A percentile compares a stretch with the other conserved stretches of the same genome.
phyloP scores from a whole-genome alignment of 2,329 filamentous ascomycete genomes.

The Fusarium sp. region DNA sequence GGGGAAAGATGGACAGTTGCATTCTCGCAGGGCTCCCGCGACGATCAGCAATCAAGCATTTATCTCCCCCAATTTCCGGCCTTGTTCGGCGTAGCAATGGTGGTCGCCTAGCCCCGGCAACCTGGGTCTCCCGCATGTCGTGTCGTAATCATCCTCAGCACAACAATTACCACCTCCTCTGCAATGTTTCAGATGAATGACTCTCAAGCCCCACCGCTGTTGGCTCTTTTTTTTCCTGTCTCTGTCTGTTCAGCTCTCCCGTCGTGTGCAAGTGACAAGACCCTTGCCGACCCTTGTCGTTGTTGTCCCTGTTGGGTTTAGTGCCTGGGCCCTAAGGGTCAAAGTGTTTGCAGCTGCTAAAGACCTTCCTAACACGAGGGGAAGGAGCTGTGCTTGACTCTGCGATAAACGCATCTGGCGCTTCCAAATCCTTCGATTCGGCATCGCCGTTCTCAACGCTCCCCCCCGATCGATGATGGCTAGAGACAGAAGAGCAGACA shows the following conservation, averaged over 20 bases:
- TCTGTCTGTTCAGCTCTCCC: slow-evolving; percentile 21
- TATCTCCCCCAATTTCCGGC: slow-evolving; percentile 1
- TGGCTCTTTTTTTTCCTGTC: too few relatives aligned
- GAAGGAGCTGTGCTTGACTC: too few relatives aligned
- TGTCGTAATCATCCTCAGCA: slow-evolving; percentile 1
- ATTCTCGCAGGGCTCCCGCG: background rate
- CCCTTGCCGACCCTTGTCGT: slow-evolving; percentile 8
- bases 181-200: slow-evolving; percentile 30
- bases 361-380: background rate
- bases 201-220: slow-evolving; percentile 8
- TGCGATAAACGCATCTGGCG: background rate
- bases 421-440: background rate
- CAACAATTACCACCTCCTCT: background rate
- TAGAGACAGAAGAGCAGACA: background rate
- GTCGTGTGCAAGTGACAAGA: background rate
- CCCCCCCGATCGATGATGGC: too few relatives aligned
- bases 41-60: background rate
- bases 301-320: background rate
- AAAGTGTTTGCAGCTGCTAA: slow-evolving; percentile 13
- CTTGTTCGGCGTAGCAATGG: background rate
- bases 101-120: background rate
- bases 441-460: slow-evolving; percentile 1
- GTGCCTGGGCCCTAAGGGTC: slow-evolving; percentile 3
- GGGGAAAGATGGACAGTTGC: background rate
- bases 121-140: background rate